These are phyloP conservation scores for Pseudonitzschia multistriata DNA, from an alignment of 108 stramenopile species.

Conservation along the genomic window DNA sequence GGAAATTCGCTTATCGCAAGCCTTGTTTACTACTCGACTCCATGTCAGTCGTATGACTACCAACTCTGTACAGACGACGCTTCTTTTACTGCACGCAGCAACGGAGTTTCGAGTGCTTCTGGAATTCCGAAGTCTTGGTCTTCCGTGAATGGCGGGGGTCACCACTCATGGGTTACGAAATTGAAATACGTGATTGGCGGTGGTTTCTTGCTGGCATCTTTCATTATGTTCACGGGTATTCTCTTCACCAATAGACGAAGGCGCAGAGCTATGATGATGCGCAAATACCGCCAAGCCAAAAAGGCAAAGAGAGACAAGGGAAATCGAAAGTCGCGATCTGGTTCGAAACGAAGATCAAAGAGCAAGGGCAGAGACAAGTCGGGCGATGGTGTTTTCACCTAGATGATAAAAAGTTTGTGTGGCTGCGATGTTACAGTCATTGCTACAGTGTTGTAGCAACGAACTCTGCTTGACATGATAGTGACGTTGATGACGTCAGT, in stretches of 20 bases:
- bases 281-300: conserved; percentile 72
- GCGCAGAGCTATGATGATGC: conserved; percentile 85
- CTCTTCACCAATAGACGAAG: conserved; percentile 82
- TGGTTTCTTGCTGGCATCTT: conserved; percentile 63
- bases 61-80: conserved; percentile 47
- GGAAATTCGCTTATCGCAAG: conserved; percentile 45
- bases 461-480: background rate
- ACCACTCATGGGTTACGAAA: conserved; percentile 68
- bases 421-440: background rate
- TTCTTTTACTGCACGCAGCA: conserved; percentile 22
- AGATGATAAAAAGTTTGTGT: conserved; percentile 3
- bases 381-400: conserved; percentile 60
- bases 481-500: background rate
- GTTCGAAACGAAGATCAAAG: conserved; percentile 45
- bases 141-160: conserved; percentile 31
- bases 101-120: conserved; percentile 11
- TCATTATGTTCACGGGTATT: conserved; percentile 89
- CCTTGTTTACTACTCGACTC: conserved; percentile 51
- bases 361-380: conserved; percentile 31
- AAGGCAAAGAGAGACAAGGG: conserved; percentile 42
- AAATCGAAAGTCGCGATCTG: conserved; percentile 36
- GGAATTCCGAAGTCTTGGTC: conserved; percentile 17
- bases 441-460: background rate
- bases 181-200: conserved; percentile 84
- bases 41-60: conserved; percentile 60